Evolutionary conservation across 2,329 filamentous ascomycete species (phyloP), one percentile per base, ranked within the genome.

Genomic region (Fonsecaea nubica): DNA sequence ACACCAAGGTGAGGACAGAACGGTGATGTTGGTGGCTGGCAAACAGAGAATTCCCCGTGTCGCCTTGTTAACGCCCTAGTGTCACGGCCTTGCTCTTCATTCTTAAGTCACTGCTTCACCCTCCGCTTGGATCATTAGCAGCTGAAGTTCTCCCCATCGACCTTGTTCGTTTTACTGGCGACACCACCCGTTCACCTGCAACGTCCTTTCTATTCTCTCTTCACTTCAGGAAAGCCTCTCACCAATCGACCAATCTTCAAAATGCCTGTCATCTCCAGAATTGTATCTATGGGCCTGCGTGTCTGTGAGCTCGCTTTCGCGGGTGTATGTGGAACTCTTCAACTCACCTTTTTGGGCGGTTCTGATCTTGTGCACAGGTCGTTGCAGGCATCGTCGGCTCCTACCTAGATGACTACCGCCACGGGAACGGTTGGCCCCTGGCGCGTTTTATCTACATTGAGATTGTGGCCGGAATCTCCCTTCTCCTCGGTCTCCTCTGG

Each of bases 371-470:
- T 33, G 42, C 21, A 8, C 66, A 82, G 80, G 75, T 83, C 67
- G 88, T 92, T 59, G 87, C 89, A 30, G 90, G 89, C 67, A 82
- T 92, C 68, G 87, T 89, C 65, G 89, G 89, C 59, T 76, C 86
- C 70, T 90, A 90, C 76, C 85, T 93, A 32, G 84, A 87, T 75
- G 71, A 66, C 62, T 65, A 64, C 80, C 58, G 67, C 6, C n/a
- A 25, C 21, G 65, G 36, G 64, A 45, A 66, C 32, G 63, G 58
- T 66, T 88, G 86, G 83, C 79, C 82, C 18, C 79, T 85, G 45
- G 87, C 84, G 40, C 88, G 90, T 64, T 88, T 89, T 80, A 92
- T 93, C 79, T 93, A 92, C 81, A 86, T 90, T 54, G 86, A 90
- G 74, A 86, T 92, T 18, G 84, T 93, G 45, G 89, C 91, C 2